Conservation (phyloP, 306 rosid genomes). For the Pterocarpus santalinus region DNA sequence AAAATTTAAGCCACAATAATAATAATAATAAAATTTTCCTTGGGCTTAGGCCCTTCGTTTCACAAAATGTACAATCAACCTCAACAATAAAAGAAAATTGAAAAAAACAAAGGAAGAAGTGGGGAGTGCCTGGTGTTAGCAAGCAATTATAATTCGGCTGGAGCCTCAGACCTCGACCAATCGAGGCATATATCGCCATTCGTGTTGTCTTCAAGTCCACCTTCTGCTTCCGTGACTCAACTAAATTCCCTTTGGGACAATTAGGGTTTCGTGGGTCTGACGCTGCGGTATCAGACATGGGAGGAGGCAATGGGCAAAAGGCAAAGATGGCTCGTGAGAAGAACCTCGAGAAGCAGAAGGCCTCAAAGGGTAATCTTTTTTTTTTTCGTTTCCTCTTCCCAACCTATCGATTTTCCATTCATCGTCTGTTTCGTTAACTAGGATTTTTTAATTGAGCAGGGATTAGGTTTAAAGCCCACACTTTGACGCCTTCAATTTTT, state of each 20-base stretch:
- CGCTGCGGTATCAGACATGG: slow-evolving; percentile 58
- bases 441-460: background rate
- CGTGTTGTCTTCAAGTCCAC: background rate
- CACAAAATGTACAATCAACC: background rate
- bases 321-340: slow-evolving; percentile 83
- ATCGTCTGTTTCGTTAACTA: background rate
- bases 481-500: background rate
- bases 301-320: slow-evolving; percentile 87
- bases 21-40: too few species aligned
- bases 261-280: slow-evolving; percentile 64
- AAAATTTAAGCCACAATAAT: background rate
- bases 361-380: slow-evolving; percentile 58
- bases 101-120: background rate
- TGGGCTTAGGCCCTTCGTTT: slow-evolving; percentile 5
- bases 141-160: background rate
- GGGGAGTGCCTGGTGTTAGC: background rate
- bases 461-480: background rate
- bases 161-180: background rate
- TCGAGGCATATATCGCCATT: background rate
- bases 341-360: slow-evolving; percentile 74
- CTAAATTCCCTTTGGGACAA: background rate
- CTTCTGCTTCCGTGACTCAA: slow-evolving; percentile 1
- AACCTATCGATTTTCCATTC: background rate
- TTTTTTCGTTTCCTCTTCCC: background rate
- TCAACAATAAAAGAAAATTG: too few species aligned